Conservation (phyloP, 495 filamentous ascomycete genomes). For the Hamigera avellanea region DNA sequence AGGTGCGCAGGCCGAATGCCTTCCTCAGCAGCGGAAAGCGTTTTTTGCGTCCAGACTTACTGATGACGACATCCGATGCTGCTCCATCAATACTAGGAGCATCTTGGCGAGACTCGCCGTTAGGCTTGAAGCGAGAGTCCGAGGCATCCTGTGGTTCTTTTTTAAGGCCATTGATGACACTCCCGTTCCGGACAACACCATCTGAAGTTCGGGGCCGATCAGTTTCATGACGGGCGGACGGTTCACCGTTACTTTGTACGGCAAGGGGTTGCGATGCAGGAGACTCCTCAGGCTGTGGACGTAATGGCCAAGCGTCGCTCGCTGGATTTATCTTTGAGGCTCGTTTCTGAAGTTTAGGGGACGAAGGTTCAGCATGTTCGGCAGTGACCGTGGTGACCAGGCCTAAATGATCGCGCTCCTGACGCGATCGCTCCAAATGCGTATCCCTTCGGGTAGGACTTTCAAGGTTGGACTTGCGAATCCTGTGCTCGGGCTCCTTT, state of each 20-base stretch:
- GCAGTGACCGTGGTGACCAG: constrained; percentile 7
- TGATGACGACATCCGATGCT: constrained; percentile 25
- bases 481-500: constrained; percentile 23
- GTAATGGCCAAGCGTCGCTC: constrained; percentile 12
- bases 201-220: constrained; percentile 4
- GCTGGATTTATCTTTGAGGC: constrained; percentile 8
- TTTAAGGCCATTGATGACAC: background rate
- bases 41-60: constrained; percentile 34
- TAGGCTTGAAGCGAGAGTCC: constrained; percentile 4
- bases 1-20: constrained; percentile 30
- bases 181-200: constrained; percentile 1
- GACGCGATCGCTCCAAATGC: constrained; percentile 22
- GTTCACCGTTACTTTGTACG: no score
- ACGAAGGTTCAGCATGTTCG: constrained; percentile 4
- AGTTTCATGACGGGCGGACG: background rate
- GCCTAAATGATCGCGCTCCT: constrained; percentile 15
- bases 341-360: constrained; percentile 21
- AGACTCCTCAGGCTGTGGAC: background rate
- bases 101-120: background rate
- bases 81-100: background rate
- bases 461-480: constrained; percentile 17
- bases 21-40: constrained; percentile 37
- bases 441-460: constrained; percentile 21
- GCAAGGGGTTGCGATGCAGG: background rate
- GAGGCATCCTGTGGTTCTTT: constrained; percentile 5